phyloP scores from a whole-genome alignment of 768 basidiomycete species.

The Daedaleopsis nitida region DNA sequence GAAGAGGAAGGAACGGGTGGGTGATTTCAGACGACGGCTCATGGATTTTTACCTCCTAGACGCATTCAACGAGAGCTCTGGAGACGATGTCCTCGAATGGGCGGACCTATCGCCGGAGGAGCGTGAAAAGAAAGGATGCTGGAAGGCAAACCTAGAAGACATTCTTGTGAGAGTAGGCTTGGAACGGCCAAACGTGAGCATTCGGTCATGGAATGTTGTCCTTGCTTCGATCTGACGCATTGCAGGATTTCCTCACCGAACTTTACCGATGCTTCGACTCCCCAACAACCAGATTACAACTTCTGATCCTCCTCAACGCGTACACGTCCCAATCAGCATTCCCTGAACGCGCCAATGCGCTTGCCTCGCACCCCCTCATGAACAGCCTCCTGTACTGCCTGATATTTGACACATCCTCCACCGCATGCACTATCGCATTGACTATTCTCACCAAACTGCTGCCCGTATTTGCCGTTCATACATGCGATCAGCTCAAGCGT shows the following conservation, averaged over 20 bases:
- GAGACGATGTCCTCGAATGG: slow-evolving; percentile 75
- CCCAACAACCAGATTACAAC: slow-evolving; percentile 67
- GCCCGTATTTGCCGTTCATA: slow-evolving; percentile 71
- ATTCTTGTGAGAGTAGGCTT: slow-evolving; percentile 67
- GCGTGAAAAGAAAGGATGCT: slow-evolving; percentile 57
- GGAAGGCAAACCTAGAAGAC: slow-evolving; percentile 82
- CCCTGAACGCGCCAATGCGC: slow-evolving; percentile 41
- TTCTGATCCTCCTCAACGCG: slow-evolving; percentile 64
- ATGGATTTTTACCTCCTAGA: slow-evolving; percentile 79
- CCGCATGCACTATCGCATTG: slow-evolving; percentile 63
- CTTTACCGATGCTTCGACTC: slow-evolving; percentile 61
- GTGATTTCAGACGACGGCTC: slow-evolving; percentile 67
- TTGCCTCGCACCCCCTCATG: slow-evolving; percentile 67
- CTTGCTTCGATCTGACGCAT: background rate
- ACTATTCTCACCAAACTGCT: slow-evolving; percentile 69
- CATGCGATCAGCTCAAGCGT: slow-evolving; percentile 53
- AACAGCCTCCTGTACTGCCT: slow-evolving; percentile 66
- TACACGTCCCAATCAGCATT: slow-evolving; percentile 62
- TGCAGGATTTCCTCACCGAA: slow-evolving; percentile 70
- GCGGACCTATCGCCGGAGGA: slow-evolving; percentile 64
- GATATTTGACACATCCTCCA: slow-evolving; percentile 74
- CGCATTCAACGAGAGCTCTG: slow-evolving; percentile 73
- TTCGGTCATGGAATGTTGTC: background rate
- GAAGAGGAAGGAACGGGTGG: slow-evolving; percentile 49
- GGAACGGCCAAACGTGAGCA: slow-evolving; percentile 63